Evolutionary conservation across 495 filamentous ascomycete species (phyloP).

Genomic region (Pyrenula aspistea): DNA sequence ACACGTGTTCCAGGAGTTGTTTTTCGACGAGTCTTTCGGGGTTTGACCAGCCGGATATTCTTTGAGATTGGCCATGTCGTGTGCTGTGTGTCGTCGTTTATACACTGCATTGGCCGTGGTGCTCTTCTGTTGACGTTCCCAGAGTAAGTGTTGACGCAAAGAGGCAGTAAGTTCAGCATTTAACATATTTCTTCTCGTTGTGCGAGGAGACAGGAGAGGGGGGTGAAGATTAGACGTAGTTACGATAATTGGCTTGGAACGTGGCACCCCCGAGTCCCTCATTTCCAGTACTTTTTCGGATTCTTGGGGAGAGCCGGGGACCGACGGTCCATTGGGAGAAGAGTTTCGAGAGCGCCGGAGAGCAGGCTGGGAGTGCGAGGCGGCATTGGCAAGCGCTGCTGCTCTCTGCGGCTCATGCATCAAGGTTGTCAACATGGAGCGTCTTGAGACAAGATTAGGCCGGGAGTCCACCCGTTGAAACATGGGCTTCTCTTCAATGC

Average conservation of each 20-base stretch:
- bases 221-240: slow-evolving; percentile 55
- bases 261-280: slow-evolving; percentile 40
- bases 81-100: slow-evolving; percentile 83
- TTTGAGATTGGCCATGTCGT: slow-evolving; percentile 73
- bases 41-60: slow-evolving; percentile 47
- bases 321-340: slow-evolving; percentile 61
- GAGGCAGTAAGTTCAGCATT: slow-evolving; percentile 83
- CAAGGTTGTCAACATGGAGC: slow-evolving; percentile 82
- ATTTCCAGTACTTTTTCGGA: slow-evolving; percentile 63
- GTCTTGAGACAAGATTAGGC: slow-evolving; percentile 70
- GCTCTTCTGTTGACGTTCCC: slow-evolving; percentile 83
- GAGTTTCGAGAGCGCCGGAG: slow-evolving; percentile 66
- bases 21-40: slow-evolving; percentile 36
- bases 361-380: slow-evolving; percentile 70
- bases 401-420: slow-evolving; percentile 69
- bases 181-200: slow-evolving; percentile 94
- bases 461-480: slow-evolving; percentile 88
- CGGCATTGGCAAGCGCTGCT: slow-evolving; percentile 47
- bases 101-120: slow-evolving; percentile 77
- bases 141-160: slow-evolving; percentile 64
- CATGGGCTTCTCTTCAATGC: slow-evolving; percentile 61
- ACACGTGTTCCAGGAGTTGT: slow-evolving; percentile 53
- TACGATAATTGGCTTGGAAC: slow-evolving; percentile 79
- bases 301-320: slow-evolving; percentile 59
- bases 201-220: slow-evolving; percentile 68